Evolutionary conservation across 805 yeast species (phyloP).

Genomic region (Myxozyma geophila): DNA sequence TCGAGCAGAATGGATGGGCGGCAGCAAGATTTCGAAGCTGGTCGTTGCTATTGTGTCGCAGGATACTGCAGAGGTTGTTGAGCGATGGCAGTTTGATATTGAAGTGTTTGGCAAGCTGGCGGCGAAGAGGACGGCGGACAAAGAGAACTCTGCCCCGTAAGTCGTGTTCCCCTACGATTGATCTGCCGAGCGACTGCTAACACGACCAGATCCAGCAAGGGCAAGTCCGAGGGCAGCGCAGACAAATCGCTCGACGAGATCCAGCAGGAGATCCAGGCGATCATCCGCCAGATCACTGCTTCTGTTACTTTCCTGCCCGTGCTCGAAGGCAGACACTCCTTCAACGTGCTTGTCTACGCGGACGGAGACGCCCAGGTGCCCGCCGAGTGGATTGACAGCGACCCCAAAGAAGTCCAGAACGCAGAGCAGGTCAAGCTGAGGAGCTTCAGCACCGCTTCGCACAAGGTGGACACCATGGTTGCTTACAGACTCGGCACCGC

Average conservation of each 20-base stretch:
- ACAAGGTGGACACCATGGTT: slow-evolving; percentile 74
- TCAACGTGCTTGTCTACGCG: slow-evolving; percentile 83
- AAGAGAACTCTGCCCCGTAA: slow-evolving; percentile 30
- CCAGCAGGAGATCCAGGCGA: slow-evolving; percentile 78
- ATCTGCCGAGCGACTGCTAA: not conserved
- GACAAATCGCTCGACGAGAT: slow-evolving; percentile 53
- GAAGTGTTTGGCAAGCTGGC: slow-evolving; percentile 46
- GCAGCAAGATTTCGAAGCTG: slow-evolving; percentile 67
- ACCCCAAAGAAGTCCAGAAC: slow-evolving; percentile 59
- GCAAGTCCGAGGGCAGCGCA: slow-evolving; percentile 37
- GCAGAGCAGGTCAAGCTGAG: slow-evolving; percentile 73
- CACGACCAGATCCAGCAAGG: not conserved
- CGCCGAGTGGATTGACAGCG: slow-evolving; percentile 82
- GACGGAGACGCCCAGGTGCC: slow-evolving; percentile 67
- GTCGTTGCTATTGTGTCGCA: slow-evolving; percentile 75
- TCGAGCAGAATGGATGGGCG: slow-evolving; percentile 64
- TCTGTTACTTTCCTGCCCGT: slow-evolving; percentile 85
- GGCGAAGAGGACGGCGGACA: not conserved
- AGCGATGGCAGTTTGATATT: slow-evolving; percentile 84
- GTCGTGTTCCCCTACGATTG: not conserved
- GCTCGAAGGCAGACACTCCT: slow-evolving; percentile 68
- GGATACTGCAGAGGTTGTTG: slow-evolving; percentile 68
- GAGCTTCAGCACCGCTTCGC: slow-evolving; percentile 67
- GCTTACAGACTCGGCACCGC: slow-evolving; percentile 52
- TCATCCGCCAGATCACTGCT: slow-evolving; percentile 86